Base-by-base conservation (phyloP, 1,284 basidiomycete genomes). In the Microbotryum silenes-acaulis region DNA sequence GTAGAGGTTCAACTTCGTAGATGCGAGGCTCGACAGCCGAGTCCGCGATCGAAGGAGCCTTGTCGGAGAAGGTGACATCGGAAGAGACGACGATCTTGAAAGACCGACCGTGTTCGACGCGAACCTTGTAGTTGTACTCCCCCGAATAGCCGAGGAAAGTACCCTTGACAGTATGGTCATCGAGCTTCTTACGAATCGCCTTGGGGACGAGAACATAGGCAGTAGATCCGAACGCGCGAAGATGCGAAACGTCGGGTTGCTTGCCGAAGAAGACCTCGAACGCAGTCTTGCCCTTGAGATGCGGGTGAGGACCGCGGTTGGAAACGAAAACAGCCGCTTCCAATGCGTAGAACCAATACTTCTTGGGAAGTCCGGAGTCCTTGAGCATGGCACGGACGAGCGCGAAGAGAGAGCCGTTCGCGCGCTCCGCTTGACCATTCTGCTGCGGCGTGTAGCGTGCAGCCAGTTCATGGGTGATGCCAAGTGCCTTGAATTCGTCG, bases 361-460 rank as follows among this genome's bases (percentile, higher is more conserved):
- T 31, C 14, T 46, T 46, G 25, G 54, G 54, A 10, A 55, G 54
- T 14, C n/a, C 10, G 4, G 54, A 9, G 25, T 55, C 54, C 18
- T 47, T n/a, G 25, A 55, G 54, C 54, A 55, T 55, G n/a, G 54
- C 42, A 4, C n/a, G 16, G 44, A 47, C 54, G 44, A 48, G 25
- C 4, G 3, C 45, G 27, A 47, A 20, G 44, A 55, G 54, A 8
- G 54, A 47, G 25, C 42, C 18, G 45, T 47, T 47, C 6, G 21
- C 45, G 18, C 54, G 54, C 45, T 55, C 54, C 25, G 23, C 51
- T 23, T 46, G 27, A 8, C 49, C 55, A 37, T 66, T 66, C 29
- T 59, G 45, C 50, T 63, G 27, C 4, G 61, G 64, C 20, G 61
- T 53, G 50, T 50, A 52, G 27, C 62, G 59, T 6, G 57, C 46